Conservation (phyloP, 1,284 basidiomycete genomes). For the Blastosporella zonata region DNA sequence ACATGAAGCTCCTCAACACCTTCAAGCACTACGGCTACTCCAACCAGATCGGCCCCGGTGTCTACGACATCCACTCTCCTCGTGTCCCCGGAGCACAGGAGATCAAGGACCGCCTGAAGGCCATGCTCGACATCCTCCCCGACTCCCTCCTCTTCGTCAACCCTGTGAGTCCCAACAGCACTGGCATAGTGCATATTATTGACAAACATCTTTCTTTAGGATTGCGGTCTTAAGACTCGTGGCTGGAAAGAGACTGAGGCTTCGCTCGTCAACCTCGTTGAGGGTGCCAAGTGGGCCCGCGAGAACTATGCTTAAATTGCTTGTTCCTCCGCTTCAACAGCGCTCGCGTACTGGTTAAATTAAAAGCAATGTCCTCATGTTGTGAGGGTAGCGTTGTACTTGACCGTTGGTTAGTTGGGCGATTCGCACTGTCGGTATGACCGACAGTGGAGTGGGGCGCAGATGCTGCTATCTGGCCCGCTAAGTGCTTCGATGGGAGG, state of each 20-base stretch:
- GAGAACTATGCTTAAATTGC: slow-evolving; percentile 67
- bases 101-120: slow-evolving; percentile 90
- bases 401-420: slow-evolving; percentile 48
- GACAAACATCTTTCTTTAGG: slow-evolving; percentile 33
- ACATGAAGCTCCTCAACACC: slow-evolving; percentile 95
- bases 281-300: slow-evolving; percentile 88
- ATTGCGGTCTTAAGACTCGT: slow-evolving; percentile 91
- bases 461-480: slow-evolving; percentile 34
- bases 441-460: slow-evolving; percentile 26
- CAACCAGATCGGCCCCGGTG: slow-evolving; percentile 98
- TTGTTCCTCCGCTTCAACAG: slow-evolving; percentile 84
- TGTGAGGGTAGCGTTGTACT: slow-evolving; percentile 20
- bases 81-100: slow-evolving; percentile 94
- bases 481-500: slow-evolving; percentile 38
- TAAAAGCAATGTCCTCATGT: slow-evolving; percentile 23
- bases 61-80: slow-evolving; percentile 99
- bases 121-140: slow-evolving; percentile 81
- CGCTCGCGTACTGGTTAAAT: slow-evolving; percentile 47
- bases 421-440: slow-evolving; percentile 29
- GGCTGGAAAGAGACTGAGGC: slow-evolving; percentile 96
- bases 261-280: slow-evolving; percentile 86
- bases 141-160: slow-evolving; percentile 87
- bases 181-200: slow-evolving; percentile 22
- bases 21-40: slow-evolving; percentile 97
- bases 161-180: slow-evolving; percentile 63